These are phyloP conservation scores for Saccharomycopsis sp. DNA, from an alignment of 805 yeast species.

Conservation along the genomic window DNA sequence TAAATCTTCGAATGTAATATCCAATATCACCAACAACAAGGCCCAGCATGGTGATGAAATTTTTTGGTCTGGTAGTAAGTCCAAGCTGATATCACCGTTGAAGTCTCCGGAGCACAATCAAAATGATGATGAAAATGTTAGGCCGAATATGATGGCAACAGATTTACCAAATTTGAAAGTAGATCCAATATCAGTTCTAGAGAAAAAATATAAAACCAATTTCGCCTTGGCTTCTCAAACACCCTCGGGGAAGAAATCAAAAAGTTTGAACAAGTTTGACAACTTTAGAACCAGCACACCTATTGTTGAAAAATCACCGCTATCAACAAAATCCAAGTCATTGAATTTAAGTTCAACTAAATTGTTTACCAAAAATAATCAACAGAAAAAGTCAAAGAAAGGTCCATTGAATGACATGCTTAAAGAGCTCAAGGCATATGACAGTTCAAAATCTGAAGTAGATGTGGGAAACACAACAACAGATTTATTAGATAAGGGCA, in stretches of 20 bases:
- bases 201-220: conserved; percentile 19
- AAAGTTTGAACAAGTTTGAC: too few species aligned
- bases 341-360: conserved; percentile 6
- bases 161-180: conserved; percentile 5
- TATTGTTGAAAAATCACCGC: background rate
- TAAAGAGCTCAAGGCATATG: conserved; percentile 10
- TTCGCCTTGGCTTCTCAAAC: conserved; percentile 12
- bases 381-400: conserved; percentile 1
- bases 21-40: background rate
- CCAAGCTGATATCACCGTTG: background rate
- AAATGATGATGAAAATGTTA: background rate
- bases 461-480: conserved; percentile 18
- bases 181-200: conserved; percentile 17
- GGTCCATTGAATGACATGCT: conserved; percentile 15
- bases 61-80: background rate
- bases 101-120: background rate
- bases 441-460: background rate
- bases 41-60: background rate
- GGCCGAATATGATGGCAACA: background rate
- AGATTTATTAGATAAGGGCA: conserved; percentile 17
- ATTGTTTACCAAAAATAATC: conserved; percentile 4
- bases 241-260: background rate
- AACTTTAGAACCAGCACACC: background rate
- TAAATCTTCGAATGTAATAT: too few species aligned
- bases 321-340: conserved; percentile 7